A percentile compares a stretch with the other conserved stretches of the same genome.
These are phyloP conservation scores for Aspergillus piperis DNA, from an alignment of 2,329 filamentous ascomycete genomes.

Conservation along the genomic window DNA sequence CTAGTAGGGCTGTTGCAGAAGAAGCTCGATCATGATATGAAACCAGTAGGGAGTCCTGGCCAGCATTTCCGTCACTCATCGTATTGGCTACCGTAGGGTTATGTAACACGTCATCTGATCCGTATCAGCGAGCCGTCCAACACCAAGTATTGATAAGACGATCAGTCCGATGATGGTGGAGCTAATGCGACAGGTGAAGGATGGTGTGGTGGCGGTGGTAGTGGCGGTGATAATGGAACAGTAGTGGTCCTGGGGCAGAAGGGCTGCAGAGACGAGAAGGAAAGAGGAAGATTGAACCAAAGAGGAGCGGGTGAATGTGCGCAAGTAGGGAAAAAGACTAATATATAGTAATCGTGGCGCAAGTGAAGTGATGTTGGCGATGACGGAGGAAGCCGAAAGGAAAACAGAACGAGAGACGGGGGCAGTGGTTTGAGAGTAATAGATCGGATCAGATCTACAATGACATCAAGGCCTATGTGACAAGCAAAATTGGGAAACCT, in stretches of 20 bases:
- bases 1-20: neutral
- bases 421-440: neutral
- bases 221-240: neutral
- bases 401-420: neutral
- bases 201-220: neutral
- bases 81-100: slow-evolving; percentile 15
- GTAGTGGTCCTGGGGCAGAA: neutral
- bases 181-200: neutral
- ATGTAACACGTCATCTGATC: slow-evolving; percentile 25
- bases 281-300: neutral
- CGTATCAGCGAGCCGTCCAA: slow-evolving; percentile 11
- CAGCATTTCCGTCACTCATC: slow-evolving; percentile 23
- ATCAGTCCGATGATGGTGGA: neutral
- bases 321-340: neutral
- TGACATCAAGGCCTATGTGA: neutral
- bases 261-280: neutral
- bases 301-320: neutral
- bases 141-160: neutral
- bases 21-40: slow-evolving; percentile 18
- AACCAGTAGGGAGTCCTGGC: slow-evolving; percentile 15
- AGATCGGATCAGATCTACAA: neutral
- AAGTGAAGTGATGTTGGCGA: neutral
- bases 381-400: neutral
- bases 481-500: neutral
- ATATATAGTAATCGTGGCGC: neutral